phyloP scores from a whole-genome alignment of 1,284 basidiomycete genomes.

The Irpex sp. region DNA sequence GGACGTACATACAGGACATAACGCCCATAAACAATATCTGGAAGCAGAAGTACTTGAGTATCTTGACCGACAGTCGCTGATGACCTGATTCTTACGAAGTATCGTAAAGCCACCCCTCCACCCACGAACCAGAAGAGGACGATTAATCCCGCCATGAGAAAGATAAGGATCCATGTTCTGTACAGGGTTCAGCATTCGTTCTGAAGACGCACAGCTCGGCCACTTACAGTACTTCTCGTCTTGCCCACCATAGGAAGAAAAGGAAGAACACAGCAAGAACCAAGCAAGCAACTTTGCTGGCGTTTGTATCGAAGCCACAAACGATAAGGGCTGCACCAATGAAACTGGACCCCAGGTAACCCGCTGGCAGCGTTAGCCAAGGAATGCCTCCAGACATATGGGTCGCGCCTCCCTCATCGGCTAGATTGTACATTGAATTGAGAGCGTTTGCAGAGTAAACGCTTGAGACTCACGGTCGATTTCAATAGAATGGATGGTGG shows the following conservation, averaged over 20 bases:
- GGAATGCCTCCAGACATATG: conserved; percentile 90
- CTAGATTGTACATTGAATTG: conserved; percentile 31
- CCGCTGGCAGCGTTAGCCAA: conserved; percentile 84
- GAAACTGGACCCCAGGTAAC: conserved; percentile 89
- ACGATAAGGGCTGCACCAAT: conserved; percentile 90
- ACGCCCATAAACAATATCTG: conserved; percentile 93
- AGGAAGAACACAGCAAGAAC: conserved; percentile 85
- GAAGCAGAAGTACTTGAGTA: conserved; percentile 5
- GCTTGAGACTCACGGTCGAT: conserved; percentile 62
- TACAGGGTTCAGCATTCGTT: neutral
- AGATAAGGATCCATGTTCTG: conserved; percentile 72
- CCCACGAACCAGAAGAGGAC: conserved; percentile 84
- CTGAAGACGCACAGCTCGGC: neutral
- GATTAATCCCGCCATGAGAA: conserved; percentile 74
- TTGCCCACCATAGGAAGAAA: conserved; percentile 91
- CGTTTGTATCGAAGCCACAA: conserved; percentile 92
- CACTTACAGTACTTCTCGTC: conserved; percentile 73
- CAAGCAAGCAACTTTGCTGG: conserved; percentile 85
- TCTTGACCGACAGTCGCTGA: conserved; percentile 5
- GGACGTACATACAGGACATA: conserved; percentile 86
- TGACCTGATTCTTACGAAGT: conserved; percentile 46
- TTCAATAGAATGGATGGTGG: conserved; percentile 84
- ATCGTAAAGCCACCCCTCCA: conserved; percentile 67
- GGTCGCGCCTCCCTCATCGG: conserved; percentile 92
- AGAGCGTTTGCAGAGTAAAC: conserved; percentile 20